Evolutionary conservation across 352 stramenopile genomes (phyloP).

Genomic region (Lagenidium giganteum): DNA sequence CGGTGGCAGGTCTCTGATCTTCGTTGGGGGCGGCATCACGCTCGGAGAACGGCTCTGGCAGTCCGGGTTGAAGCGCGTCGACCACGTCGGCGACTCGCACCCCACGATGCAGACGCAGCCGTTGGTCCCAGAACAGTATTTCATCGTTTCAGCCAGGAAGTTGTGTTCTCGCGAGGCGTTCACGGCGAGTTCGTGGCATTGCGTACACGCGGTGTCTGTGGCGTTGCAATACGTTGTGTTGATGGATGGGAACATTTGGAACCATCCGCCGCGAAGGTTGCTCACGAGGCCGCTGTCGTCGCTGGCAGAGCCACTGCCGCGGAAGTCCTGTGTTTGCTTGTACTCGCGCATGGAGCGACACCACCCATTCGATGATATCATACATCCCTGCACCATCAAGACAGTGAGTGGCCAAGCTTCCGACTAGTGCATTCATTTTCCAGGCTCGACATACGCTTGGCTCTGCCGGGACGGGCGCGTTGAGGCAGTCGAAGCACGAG

Average conservation of each 20-base stretch:
- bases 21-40: background rate
- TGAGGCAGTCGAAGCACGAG: slow-evolving; percentile 60
- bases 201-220: slow-evolving; percentile 31
- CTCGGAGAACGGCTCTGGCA: slow-evolving; percentile 5
- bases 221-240: slow-evolving; percentile 51
- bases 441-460: slow-evolving; percentile 15
- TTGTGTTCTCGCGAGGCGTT: slow-evolving; percentile 32
- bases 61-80: slow-evolving; percentile 1
- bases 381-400: slow-evolving; percentile 33
- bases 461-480: slow-evolving; percentile 24
- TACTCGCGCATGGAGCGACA: slow-evolving; percentile 48
- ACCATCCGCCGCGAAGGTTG: slow-evolving; percentile 20
- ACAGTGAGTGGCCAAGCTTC: too few relatives aligned
- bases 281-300: slow-evolving; percentile 33
- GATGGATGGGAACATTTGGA: slow-evolving; percentile 34
- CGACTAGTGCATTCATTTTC: too few relatives aligned
- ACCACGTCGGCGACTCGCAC: slow-evolving; percentile 26
- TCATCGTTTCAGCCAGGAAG: slow-evolving; percentile 37
- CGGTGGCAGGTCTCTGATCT: background rate
- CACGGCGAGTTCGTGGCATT: slow-evolving; percentile 30
- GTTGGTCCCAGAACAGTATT: slow-evolving; percentile 31
- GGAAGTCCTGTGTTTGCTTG: slow-evolving; percentile 30
- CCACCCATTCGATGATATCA: slow-evolving; percentile 32
- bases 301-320: slow-evolving; percentile 20
- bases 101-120: slow-evolving; percentile 50